A percentile compares a stretch with the other conserved stretches of the same genome.
These are phyloP conservation scores for Fistulinella cinereoalba DNA, from an alignment of 1,284 basidiomycete genomes.

Conservation along the genomic window DNA sequence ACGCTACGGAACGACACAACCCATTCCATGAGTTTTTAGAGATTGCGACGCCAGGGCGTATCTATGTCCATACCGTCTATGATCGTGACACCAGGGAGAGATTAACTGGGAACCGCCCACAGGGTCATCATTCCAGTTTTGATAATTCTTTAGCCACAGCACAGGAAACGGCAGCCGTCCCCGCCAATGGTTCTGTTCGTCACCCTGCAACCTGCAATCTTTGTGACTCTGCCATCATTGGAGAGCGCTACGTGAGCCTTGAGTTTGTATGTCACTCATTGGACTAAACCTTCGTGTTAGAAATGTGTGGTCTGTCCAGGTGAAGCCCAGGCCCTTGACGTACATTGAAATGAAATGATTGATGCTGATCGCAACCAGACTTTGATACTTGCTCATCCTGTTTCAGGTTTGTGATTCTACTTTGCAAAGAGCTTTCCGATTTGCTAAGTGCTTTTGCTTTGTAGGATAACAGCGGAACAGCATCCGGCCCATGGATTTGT, in stretches of 20 bases:
- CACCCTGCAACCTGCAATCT: conserved; percentile 72
- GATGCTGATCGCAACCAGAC: conserved; percentile 38
- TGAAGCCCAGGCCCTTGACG: conserved; percentile 12
- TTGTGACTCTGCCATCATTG: conserved; percentile 68
- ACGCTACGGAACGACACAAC: conserved; percentile 48
- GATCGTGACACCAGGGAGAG: conserved; percentile 29
- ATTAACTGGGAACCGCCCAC: not conserved
- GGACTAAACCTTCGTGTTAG: conserved; percentile 34
- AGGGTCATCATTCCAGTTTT: not conserved
- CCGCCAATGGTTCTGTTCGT: conserved; percentile 27
- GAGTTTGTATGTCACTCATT: conserved; percentile 3
- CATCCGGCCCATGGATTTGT: conserved; percentile 81
- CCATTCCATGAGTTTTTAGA: conserved; percentile 68
- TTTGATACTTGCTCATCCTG: conserved; percentile 75
- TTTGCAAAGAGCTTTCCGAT: no score
- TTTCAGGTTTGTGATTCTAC: conserved; percentile 48
- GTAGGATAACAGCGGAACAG: conserved; percentile 64
- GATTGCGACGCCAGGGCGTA: conserved; percentile 59
- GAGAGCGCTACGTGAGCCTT: conserved; percentile 62
- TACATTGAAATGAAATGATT: not conserved
- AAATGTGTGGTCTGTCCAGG: conserved; percentile 69
- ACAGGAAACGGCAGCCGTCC: not conserved
- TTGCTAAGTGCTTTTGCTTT: no score
- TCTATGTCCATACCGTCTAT: conserved; percentile 60
- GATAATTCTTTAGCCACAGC: not conserved